A percentile compares a stretch with the other conserved stretches of the same genome.
Evolutionary conservation across 192 early-diverging fungal genomes (phyloP).

Genomic region (Ambispora gerdemannii): DNA sequence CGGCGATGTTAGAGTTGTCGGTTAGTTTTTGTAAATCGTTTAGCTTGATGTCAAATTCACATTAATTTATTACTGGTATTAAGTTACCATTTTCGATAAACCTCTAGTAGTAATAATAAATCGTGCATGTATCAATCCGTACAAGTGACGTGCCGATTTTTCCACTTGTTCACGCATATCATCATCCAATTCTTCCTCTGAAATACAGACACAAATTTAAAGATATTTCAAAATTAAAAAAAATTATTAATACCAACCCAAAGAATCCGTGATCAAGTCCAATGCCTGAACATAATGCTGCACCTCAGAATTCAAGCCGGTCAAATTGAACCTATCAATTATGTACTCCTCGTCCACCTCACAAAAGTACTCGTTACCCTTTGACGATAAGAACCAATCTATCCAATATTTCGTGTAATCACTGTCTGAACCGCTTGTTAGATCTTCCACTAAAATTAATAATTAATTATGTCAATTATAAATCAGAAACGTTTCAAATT

Average conservation of each 20-base stretch:
- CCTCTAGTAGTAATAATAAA: slow-evolving; percentile 92
- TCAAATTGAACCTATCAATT: slow-evolving; percentile 95
- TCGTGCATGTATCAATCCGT: slow-evolving; percentile 97
- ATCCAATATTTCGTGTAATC: slow-evolving; percentile 84
- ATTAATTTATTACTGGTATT: too few relatives aligned
- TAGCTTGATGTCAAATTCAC: not conserved
- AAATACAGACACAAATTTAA: slow-evolving; percentile 19
- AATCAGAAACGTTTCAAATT: too few relatives aligned
- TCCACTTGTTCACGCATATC: slow-evolving; percentile 79
- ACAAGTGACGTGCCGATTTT: slow-evolving; percentile 85
- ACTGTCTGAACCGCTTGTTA: slow-evolving; percentile 57
- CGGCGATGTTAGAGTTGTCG: not conserved
- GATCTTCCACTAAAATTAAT: slow-evolving; percentile 51
- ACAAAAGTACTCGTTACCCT: slow-evolving; percentile 98
- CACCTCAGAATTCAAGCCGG: slow-evolving; percentile 88
- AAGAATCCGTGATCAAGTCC: slow-evolving; percentile 87
- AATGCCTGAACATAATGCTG: slow-evolving; percentile 86
- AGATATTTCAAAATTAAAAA: not conserved
- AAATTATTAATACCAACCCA: slow-evolving; percentile 45
- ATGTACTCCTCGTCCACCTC: slow-evolving; percentile 99
- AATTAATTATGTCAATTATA: not conserved
- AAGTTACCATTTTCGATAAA: slow-evolving; percentile 83
- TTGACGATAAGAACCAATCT: slow-evolving; percentile 88
- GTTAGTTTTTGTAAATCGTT: not conserved
- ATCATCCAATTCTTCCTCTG: slow-evolving; percentile 67